Evolutionary conservation across 2,329 filamentous ascomycete species (phyloP), one percentile per base, ranked within the genome.

Genomic region (Aspergillus hortae): DNA sequence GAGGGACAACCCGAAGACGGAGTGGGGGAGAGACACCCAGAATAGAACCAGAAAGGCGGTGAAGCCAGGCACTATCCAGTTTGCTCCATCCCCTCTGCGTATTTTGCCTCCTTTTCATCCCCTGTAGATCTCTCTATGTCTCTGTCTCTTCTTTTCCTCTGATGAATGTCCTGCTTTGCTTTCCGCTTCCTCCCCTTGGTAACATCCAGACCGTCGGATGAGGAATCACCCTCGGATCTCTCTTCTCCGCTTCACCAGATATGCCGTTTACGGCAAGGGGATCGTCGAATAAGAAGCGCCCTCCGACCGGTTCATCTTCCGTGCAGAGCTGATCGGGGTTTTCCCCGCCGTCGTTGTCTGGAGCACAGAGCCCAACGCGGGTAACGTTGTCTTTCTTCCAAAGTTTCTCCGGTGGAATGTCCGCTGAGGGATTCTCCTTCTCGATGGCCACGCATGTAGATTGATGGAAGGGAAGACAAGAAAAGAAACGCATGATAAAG

Each of bases 281-380:
- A 27, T 38, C 36, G 44, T 51, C 49, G 49, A 51, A 51, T 51
- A 51, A 51, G 46, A 36, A 36, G 49, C 46, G 41, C 40, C 50
- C 50, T 33, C 35, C 41, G 48, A 33, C 2, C 48, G 33, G 33
- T 36, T 36, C 12, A 17, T 36, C 33, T 14, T 14, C 14, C 14
- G 15, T 50, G 48, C 17, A 50, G 48, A 50, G 35, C 15, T 32
- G 48, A 50, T 50, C 48, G 41, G 48, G 25, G 46, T 36, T 17
- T 36, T 17, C 33, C 33, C 33, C 33, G 33, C 33, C 33, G 15
- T 36, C 6, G 33, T 3, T 17, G 14, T 36, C 25, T 27, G 25
- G 25, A 27, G 25, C 25, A 7, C 25, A 27, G 25, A 27, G 25
- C 25, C 25, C 25, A 9, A 27, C 25, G 6, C 25, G 25, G 25